Base-by-base conservation (phyloP, 306 rosid species). In the Datisca glomerata region DNA sequence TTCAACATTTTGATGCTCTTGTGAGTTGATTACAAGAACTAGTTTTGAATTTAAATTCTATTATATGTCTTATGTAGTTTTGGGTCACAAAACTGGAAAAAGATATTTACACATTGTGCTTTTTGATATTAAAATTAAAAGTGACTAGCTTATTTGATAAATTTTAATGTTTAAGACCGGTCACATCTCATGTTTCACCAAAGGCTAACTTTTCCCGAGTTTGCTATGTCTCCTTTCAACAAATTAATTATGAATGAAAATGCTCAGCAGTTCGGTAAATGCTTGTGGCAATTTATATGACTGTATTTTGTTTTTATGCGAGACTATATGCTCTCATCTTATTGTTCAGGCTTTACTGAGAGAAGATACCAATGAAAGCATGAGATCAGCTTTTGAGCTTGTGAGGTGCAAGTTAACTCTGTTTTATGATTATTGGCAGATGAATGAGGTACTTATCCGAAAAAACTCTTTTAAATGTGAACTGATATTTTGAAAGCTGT, bases 351-450 rank as follows among this genome's bases (percentile, higher is more conserved):
- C 55, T 46, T 68, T 61, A 37, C 45, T 77, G 62, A 73, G 75
- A 59, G 93, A 67, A 54, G 71, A 59, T 48, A 56, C 47, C 2
- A 59, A 51, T 47, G 59, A 55, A 51, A 60, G 66, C 33, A 28
- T 39, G 59, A 31, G 43, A 49, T 71, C 70, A 43, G 55, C 60
- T 28, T 51, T 63, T 68, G 94, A 89, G 76, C 79, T 89, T 44
- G 93, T 84, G 59, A 70, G 71, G 74, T 89, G 98, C 86, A 80
- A 42, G 57, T 65, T 89, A 56, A 77, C 91, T n/a, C 54, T 89
- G 53, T 84, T 75, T 57, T 89, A 89, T 57, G 71, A 70, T 53
- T 89, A 89, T 66, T 84, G 98, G 98, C 93, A 67, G 72, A 75
- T 67, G 81, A 68, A 81, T 60, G 95, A 89, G 98, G 95, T 89